These are phyloP conservation scores for Venturia nashicola DNA, from an alignment of 2,329 filamentous ascomycete species.

Conservation along the genomic window DNA sequence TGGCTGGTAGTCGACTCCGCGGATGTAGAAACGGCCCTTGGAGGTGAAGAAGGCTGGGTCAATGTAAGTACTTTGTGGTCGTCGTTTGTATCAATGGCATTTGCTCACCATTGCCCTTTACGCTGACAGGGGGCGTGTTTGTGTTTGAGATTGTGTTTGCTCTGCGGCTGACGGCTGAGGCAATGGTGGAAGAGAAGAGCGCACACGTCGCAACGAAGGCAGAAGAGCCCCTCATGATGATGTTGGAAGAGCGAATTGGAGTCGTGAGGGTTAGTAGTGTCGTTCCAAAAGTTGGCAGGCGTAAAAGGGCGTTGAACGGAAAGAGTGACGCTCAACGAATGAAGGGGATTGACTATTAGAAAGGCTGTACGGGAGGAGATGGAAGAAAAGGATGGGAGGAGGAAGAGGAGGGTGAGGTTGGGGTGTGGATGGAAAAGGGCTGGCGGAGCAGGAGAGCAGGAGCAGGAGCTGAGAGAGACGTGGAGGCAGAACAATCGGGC, in stretches of 20 bases:
- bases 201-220: slow-evolving; percentile 5
- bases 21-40: slow-evolving; percentile 47
- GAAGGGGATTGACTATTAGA: background rate
- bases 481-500: no score
- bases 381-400: background rate
- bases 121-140: slow-evolving; percentile 42
- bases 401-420: background rate
- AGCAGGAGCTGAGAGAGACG: background rate
- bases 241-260: background rate
- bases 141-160: slow-evolving; percentile 4
- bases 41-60: slow-evolving; percentile 48
- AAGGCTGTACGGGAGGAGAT: background rate
- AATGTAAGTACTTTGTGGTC: slow-evolving; percentile 13
- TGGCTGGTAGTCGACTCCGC: slow-evolving; percentile 54
- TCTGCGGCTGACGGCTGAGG: slow-evolving; percentile 1
- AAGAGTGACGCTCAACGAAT: background rate
- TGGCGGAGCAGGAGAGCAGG: no score
- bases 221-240: slow-evolving; percentile 6
- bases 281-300: background rate
- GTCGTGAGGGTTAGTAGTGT: background rate
- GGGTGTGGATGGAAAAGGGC: no score
- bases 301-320: background rate
- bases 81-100: slow-evolving; percentile 11
- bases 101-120: slow-evolving; percentile 47
- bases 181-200: slow-evolving; percentile 7